Evolutionary conservation across 495 filamentous ascomycete genomes (phyloP), one percentile per base, ranked within the genome.

Genomic region (Talaromyces thailandensis): DNA sequence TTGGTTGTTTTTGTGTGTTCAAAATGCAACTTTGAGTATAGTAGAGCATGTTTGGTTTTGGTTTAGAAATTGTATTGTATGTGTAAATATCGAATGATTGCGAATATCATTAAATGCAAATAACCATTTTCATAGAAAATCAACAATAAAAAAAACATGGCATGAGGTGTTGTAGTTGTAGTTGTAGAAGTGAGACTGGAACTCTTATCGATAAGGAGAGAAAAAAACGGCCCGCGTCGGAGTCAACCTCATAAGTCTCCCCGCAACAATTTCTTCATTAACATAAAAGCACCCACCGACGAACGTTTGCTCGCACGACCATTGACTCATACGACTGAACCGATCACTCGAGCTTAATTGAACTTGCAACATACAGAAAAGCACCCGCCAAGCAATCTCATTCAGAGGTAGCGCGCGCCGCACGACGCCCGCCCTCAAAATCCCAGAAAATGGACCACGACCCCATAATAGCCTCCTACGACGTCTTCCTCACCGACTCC

Each of bases 401-500:
- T 4, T 16, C 35, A 14, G 31, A 40, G 16, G 16, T 4, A 40
- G 35, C 35, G 3, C 48, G 24, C 48, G 8, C 18, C 48, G 24
- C 48, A 52, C 48, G 48, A 23, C 48, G 48, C 5, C 3, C 18
- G 5, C 1, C 16, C 2, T 2, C 0, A 0, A 55, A 26, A 7
- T 9, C 4, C n/a, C 29, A 63, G 35, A 48, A 11, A 37, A 76
- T 75, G 73, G 61, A 48, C 16, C 63, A 65, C 53, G 80, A 84
- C 62, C 83, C 83, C 2, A 79, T 88, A 63, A 75, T 82, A 29
- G 74, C 81, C 24, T 81, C 82, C 48, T 88, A 86, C 73, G 81
- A 86, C 64, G 73, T 88, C 69, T 84, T 76, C 75, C 79, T 88
- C 58, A 87, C 78, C 56, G 75, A 79, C 66, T 79, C 78, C 56